Percentiles rank a stretch among this genome's conserved stretches.
Conservation (phyloP, 192 early-diverging fungal genomes). For the Entomortierella parvispora region DNA sequence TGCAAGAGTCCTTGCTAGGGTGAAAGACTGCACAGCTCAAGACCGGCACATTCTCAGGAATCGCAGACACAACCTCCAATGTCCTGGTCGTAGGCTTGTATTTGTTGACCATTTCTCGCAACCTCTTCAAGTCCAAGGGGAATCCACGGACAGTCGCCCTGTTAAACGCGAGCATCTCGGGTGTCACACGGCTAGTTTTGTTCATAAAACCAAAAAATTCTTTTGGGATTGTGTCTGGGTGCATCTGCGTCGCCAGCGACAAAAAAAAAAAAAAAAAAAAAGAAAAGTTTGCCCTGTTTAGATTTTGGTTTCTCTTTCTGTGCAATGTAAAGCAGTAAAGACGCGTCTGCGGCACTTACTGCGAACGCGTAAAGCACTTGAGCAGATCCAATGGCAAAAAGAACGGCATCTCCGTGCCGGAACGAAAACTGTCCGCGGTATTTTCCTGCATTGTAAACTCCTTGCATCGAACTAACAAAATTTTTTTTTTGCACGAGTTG, state of each 20-base stretch:
- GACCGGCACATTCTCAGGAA: constrained; percentile 44
- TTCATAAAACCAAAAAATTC: constrained; percentile 71
- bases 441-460: constrained; percentile 63
- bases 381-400: constrained; percentile 61
- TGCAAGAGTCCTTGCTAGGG: constrained; percentile 66
- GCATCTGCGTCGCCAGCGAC: constrained; percentile 53
- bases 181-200: constrained; percentile 68
- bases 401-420: constrained; percentile 63
- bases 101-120: constrained; percentile 36
- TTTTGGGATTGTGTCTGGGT: constrained; percentile 64
- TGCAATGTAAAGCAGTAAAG: no score
- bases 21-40: constrained; percentile 66
- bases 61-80: constrained; percentile 39
- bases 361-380: constrained; percentile 69
- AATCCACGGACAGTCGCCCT: constrained; percentile 55
- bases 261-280: background rate
- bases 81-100: constrained; percentile 55
- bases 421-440: constrained; percentile 62
- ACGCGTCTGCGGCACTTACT: constrained; percentile 42
- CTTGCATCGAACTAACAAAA: constrained; percentile 60
- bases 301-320: background rate
- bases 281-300: background rate
- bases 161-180: constrained; percentile 66
- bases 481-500: background rate
- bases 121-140: constrained; percentile 46